phyloP scores from a whole-genome alignment of 768 basidiomycete genomes.

The Trametes cinnabarina region DNA sequence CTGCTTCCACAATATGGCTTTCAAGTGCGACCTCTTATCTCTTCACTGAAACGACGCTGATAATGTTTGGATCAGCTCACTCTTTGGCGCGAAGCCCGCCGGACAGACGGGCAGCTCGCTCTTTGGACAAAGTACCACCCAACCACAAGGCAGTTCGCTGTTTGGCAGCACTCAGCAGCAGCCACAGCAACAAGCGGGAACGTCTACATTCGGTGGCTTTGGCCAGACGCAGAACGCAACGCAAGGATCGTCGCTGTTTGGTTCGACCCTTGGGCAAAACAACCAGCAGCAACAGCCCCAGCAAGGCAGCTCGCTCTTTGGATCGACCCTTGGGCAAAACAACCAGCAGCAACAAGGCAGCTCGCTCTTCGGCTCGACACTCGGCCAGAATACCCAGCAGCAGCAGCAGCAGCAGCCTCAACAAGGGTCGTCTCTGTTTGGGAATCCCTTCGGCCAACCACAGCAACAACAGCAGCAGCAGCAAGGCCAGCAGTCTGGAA shows the following conservation, averaged over 20 bases:
- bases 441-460: conserved; percentile 25
- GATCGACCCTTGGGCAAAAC: conserved; percentile 19
- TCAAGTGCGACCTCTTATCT: too few relatives aligned
- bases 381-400: conserved; percentile 16
- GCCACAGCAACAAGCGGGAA: conserved; percentile 12
- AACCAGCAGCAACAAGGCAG: conserved; percentile 27
- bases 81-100: conserved; percentile 15
- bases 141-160: conserved; percentile 13
- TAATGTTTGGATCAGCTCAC: too few relatives aligned
- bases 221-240: conserved; percentile 3
- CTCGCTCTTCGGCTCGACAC: conserved; percentile 22
- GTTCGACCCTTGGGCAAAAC: conserved; percentile 19
- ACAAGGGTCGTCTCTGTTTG: conserved; percentile 23
- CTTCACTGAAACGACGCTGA: too few relatives aligned
- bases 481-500: conserved; percentile 21
- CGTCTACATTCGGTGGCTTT: conserved; percentile 15
- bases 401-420: conserved; percentile 24
- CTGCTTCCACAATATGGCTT: too few relatives aligned
- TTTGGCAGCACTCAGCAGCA: conserved; percentile 18
- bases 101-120: conserved; percentile 12
- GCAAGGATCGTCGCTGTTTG: conserved; percentile 13
- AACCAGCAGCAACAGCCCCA: conserved; percentile 23
- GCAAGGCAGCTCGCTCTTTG: conserved; percentile 14
- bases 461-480: conserved; percentile 27
- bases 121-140: conserved; percentile 19